Evolutionary conservation across 345 rosid genomes (phyloP).

Genomic region (Brassica juncea): DNA sequence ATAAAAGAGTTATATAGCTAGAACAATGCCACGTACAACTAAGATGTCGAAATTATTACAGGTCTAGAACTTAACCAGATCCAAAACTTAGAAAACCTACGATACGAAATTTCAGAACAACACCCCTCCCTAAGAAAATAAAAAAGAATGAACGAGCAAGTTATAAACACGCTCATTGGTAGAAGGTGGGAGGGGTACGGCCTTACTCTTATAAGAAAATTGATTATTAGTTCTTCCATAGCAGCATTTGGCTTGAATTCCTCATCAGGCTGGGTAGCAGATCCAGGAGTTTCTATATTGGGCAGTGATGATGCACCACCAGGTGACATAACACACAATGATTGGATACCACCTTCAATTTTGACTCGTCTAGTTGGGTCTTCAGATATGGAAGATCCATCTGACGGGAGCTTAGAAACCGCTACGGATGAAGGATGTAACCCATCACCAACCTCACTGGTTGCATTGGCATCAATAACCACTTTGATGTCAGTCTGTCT

Average conservation of each 20-base stretch:
- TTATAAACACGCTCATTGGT: background rate
- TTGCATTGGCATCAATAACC: constrained; percentile 54
- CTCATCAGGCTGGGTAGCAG: constrained; percentile 95
- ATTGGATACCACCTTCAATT: constrained; percentile 90
- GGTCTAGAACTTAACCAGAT: background rate
- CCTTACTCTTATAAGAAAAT: constrained; percentile 92
- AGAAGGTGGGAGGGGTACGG: background rate
- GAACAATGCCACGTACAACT: constrained; percentile 2
- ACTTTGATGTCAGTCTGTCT: constrained; percentile 84
- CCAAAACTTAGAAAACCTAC: background rate
- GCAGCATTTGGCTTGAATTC: constrained; percentile 99
- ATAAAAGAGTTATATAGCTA: background rate
- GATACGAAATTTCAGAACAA: background rate
- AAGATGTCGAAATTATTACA: background rate
- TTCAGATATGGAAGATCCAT: constrained; percentile 74
- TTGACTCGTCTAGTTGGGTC: constrained; percentile 77
- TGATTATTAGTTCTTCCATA: constrained; percentile 99
- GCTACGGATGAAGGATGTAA: constrained; percentile 50
- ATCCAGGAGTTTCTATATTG: constrained; percentile 85
- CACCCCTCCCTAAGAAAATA: background rate
- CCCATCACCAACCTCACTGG: constrained; percentile 57
- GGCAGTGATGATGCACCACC: constrained; percentile 83
- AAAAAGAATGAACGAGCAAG: background rate
- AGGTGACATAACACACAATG: constrained; percentile 88
- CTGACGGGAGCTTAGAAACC: constrained; percentile 66